Evolutionary conservation across 2,329 filamentous ascomycete genomes (phyloP), one percentile per base, ranked within the genome.

Genomic region (Fusarium sp.): DNA sequence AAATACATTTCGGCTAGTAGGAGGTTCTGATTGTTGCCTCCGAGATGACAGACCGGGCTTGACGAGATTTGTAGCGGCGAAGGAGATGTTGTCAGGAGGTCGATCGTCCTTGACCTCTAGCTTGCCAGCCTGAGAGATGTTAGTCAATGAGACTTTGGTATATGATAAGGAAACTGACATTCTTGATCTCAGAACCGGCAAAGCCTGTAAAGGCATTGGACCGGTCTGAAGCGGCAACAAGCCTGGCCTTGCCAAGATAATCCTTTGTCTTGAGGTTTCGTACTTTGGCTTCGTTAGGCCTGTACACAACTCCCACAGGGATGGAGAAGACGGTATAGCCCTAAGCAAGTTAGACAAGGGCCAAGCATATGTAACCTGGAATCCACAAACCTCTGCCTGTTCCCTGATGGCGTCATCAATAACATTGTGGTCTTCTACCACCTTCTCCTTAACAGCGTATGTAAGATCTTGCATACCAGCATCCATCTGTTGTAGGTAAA

Each of bases 281-380:
- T 71, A 99, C 96, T 81, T 99, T 99, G 68, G 96, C 94, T 76
- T 97, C 94, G 77, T 98, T 98, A 22, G 96, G 96, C 61, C 96
- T 87, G 81, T 98, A 99, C 17, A 99, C 88, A 33, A 98, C 93
- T 24, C 96, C 96, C 14, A 98, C 94, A 1, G 96, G 96, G 54
- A 98, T 98, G 0, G 94, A 98, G 82, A 99, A 99, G 42, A 99
- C 96, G 1, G 96, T 98, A 77, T 99, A 99, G 46, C 95, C 96
- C 92, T 97, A 65, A 36, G 57, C 15, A 40, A 57, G 68, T 82
- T 63, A 83, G 75, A 49, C 22, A 28, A 56, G 19, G 17, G 4
- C 9, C n/a, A 8, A 15, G 5, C 22, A 34, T 2, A 21, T 15
- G n/a, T 7, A 13, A 28, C 21, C 10, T 10, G 22, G 13, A 6